Conservation (phyloP, 441 rosid genomes). For the Dalechampia spathulata region DNA sequence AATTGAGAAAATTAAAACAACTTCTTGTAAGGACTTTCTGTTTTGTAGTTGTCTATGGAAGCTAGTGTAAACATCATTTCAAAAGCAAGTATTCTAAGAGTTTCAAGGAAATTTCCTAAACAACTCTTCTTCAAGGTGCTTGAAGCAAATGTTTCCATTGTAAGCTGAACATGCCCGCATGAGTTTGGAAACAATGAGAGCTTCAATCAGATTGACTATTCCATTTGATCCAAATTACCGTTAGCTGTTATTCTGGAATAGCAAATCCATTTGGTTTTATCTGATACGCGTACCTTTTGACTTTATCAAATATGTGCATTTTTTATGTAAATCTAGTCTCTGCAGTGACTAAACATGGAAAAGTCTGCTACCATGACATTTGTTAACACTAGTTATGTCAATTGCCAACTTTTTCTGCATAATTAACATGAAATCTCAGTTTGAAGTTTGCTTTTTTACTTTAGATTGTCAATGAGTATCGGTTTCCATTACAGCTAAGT, state of each 20-base stretch:
- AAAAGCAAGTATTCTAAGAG: background rate
- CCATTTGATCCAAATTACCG: background rate
- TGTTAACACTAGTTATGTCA: background rate
- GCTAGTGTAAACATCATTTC: background rate
- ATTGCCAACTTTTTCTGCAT: background rate
- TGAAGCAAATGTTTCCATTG: background rate
- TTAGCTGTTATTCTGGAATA: background rate
- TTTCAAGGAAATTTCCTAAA: background rate
- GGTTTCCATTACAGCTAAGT: constrained; percentile 9
- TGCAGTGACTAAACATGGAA: background rate
- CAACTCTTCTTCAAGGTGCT: background rate
- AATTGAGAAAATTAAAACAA: background rate
- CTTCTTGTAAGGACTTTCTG: too few relatives aligned
- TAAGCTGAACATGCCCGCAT: background rate
- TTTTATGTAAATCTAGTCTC: background rate
- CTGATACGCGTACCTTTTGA: background rate
- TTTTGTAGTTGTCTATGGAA: too few relatives aligned
- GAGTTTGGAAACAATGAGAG: background rate
- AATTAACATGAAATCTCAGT: background rate
- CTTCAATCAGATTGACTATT: background rate
- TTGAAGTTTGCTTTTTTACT: background rate
- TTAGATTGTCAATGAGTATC: background rate
- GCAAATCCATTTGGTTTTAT: background rate
- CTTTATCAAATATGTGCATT: background rate
- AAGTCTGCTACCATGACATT: background rate